Percentiles rank a stretch among this genome's conserved stretches.
These are phyloP conservation scores for Ziziphus jujuba DNA, from an alignment of 306 rosid genomes.

Conservation along the genomic window DNA sequence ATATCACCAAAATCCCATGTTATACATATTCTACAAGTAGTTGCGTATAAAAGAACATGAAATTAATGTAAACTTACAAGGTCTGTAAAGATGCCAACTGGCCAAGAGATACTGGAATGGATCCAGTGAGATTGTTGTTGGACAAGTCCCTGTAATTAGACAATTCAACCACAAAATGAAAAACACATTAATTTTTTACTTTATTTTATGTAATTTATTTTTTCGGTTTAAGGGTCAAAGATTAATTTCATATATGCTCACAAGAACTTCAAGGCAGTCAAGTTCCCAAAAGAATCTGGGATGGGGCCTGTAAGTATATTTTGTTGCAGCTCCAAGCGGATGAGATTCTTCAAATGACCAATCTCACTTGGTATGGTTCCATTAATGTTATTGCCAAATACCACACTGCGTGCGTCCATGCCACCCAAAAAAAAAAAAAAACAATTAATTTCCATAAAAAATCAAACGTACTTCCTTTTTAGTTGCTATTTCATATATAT, in stretches of 20 bases:
- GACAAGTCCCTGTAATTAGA: constrained; percentile 15
- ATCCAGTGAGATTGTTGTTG: constrained; percentile 21
- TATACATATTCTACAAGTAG: too few relatives aligned
- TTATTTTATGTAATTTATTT: too few relatives aligned
- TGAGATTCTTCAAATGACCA: constrained; percentile 11
- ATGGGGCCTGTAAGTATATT: constrained; percentile 21
- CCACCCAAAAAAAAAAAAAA: too few relatives aligned
- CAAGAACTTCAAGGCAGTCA: constrained; percentile 25
- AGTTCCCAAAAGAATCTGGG: constrained; percentile 26
- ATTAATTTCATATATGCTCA: neutral
- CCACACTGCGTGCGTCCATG: constrained; percentile 4
- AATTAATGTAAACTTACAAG: constrained; percentile 8
- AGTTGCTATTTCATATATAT: neutral
- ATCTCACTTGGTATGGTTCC: constrained; percentile 32
- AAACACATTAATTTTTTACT: too few relatives aligned
- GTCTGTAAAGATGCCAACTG: constrained; percentile 22
- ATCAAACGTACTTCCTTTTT: too few relatives aligned
- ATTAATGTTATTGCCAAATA: constrained; percentile 16
- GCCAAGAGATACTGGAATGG: constrained; percentile 26
- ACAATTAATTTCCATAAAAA: too few relatives aligned
- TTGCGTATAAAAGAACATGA: too few relatives aligned
- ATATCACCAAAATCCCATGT: too few relatives aligned
- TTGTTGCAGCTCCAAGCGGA: constrained; percentile 13
- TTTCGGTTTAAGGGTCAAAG: neutral
- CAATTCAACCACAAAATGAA: too few relatives aligned